These are phyloP conservation scores for Keithomyces neogunnii DNA, from an alignment of 2,329 filamentous ascomycete species.

Conservation along the genomic window DNA sequence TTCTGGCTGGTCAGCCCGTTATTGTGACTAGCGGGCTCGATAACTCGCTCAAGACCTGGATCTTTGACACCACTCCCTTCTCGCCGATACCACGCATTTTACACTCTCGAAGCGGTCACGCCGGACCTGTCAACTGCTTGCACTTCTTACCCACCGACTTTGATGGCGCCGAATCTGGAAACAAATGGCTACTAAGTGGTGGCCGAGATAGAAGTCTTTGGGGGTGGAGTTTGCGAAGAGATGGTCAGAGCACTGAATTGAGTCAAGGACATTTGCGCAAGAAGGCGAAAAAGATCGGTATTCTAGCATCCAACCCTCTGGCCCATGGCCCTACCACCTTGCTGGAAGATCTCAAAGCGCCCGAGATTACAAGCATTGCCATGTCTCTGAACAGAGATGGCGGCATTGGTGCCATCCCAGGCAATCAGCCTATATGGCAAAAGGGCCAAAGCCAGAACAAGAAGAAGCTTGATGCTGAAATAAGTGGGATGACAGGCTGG, in stretches of 20 bases:
- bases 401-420: constrained; percentile 77
- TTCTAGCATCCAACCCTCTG: constrained; percentile 50
- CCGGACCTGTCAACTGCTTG: constrained; percentile 73
- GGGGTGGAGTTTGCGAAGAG: constrained; percentile 91
- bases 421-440: constrained; percentile 75
- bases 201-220: constrained; percentile 86
- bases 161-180: constrained; percentile 77
- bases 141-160: constrained; percentile 82
- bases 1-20: constrained; percentile 80
- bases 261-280: constrained; percentile 85
- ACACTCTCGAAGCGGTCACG: constrained; percentile 81
- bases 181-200: constrained; percentile 90
- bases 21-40: constrained; percentile 85
- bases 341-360: constrained; percentile 73
- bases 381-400: constrained; percentile 91
- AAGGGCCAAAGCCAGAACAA: constrained; percentile 59
- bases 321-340: constrained; percentile 53
- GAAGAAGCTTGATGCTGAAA: constrained; percentile 54
- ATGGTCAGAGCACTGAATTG: constrained; percentile 87
- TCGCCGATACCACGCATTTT: constrained; percentile 77
- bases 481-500: constrained; percentile 80
- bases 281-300: constrained; percentile 81
- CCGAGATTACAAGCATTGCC: constrained; percentile 85
- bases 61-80: constrained; percentile 88
- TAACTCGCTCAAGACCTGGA: constrained; percentile 93